A percentile compares a stretch with the other conserved stretches of the same genome.
phyloP scores from a whole-genome alignment of 2,329 filamentous ascomycete species.

The Alternaria dauci region DNA sequence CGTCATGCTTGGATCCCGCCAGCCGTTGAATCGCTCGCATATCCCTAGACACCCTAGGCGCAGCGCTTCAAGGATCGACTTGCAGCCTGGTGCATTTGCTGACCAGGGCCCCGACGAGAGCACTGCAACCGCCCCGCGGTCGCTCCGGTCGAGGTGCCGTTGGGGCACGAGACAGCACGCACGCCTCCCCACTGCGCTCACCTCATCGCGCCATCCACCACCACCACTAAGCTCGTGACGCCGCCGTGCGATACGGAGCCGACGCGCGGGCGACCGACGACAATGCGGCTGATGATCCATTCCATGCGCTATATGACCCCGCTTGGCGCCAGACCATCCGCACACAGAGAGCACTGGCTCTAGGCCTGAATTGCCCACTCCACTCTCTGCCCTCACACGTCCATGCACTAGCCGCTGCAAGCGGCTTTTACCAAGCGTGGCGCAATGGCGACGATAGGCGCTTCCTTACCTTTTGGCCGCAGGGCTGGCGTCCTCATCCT shows the following conservation, averaged over 20 bases:
- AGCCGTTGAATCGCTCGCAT: conserved; percentile 52
- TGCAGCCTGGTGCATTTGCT: conserved; percentile 33
- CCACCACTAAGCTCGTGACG: conserved; percentile 16
- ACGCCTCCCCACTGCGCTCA: conserved; percentile 19
- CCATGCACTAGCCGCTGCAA: conserved; percentile 51
- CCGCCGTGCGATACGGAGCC: conserved; percentile 28
- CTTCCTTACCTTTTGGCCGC: conserved; percentile 31
- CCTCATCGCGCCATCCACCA: conserved; percentile 32
- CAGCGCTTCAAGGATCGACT: conserved; percentile 48
- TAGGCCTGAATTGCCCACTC: conserved; percentile 49
- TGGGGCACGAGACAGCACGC: conserved; percentile 39
- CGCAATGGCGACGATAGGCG: conserved; percentile 46
- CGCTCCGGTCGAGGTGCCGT: conserved; percentile 28
- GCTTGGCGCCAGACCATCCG: conserved; percentile 49
- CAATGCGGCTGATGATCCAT: conserved; percentile 52
- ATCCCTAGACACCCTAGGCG: conserved; percentile 43
- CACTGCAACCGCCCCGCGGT: conserved; percentile 41
- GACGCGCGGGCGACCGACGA: conserved; percentile 35
- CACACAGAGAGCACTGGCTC: conserved; percentile 45
- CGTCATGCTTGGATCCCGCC: conserved; percentile 52
- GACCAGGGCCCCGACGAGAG: conserved; percentile 9
- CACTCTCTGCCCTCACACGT: conserved; percentile 33
- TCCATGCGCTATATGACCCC: conserved; percentile 40
- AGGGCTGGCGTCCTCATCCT: conserved; percentile 41
- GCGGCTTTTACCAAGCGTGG: conserved; percentile 45